These are phyloP conservation scores for Rhizopogon vinicolor DNA, from an alignment of 768 basidiomycete species.

Conservation along the genomic window DNA sequence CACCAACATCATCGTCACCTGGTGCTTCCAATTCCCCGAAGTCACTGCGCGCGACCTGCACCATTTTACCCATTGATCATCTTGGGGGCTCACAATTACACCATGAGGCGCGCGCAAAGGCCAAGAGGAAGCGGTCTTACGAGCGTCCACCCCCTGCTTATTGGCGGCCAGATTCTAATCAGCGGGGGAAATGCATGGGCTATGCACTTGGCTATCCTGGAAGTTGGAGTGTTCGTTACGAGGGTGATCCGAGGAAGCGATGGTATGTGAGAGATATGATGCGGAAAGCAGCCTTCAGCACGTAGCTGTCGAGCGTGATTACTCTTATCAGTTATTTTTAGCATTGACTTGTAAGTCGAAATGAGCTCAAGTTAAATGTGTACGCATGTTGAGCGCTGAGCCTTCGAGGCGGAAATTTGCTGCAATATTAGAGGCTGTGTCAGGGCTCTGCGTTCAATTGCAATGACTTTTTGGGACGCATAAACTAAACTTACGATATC, in stretches of 20 bases:
- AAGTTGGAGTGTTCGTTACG: slow-evolving; percentile 17
- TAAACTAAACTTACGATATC: too few relatives aligned
- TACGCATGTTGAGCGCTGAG: too few relatives aligned
- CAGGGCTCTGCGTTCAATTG: too few relatives aligned
- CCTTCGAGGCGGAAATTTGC: neutral
- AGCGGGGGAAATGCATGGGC: slow-evolving; percentile 22
- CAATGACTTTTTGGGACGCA: too few relatives aligned
- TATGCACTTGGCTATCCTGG: slow-evolving; percentile 29
- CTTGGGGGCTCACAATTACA: neutral
- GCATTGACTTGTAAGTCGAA: too few relatives aligned
- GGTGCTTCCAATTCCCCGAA: slow-evolving; percentile 16
- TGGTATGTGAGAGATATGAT: slow-evolving; percentile 22
- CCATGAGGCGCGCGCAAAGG: neutral
- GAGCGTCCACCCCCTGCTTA: slow-evolving; percentile 20
- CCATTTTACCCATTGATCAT: slow-evolving; percentile 11
- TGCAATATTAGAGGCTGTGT: too few relatives aligned
- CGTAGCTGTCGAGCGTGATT: neutral
- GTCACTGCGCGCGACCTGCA: slow-evolving; percentile 13
- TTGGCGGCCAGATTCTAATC: slow-evolving; percentile 20
- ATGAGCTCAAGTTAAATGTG: too few relatives aligned
- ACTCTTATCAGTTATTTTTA: neutral
- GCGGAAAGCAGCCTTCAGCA: slow-evolving; percentile 15
- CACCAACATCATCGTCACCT: neutral
- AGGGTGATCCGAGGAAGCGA: slow-evolving; percentile 4
- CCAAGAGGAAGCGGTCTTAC: slow-evolving; percentile 4